phyloP scores from a whole-genome alignment of 2,329 filamentous ascomycete genomes.

The Arthrobotrys musiformis region DNA sequence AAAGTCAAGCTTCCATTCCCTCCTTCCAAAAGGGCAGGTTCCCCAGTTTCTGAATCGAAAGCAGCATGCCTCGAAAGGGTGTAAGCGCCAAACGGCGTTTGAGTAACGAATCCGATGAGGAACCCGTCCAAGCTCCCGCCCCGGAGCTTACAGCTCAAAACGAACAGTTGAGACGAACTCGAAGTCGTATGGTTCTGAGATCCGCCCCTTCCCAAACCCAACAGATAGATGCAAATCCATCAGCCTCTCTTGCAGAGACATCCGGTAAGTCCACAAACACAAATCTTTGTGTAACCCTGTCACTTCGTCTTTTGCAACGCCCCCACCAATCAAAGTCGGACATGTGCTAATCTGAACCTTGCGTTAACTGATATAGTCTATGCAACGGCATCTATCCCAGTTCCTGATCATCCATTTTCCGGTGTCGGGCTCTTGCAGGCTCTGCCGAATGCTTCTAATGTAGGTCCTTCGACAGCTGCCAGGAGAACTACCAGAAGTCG shows the following conservation, averaged over 20 bases:
- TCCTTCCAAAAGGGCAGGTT: neutral
- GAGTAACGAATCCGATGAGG: neutral
- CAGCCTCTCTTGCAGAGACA: constrained; percentile 14
- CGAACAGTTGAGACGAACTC: constrained; percentile 20
- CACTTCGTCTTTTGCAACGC: neutral
- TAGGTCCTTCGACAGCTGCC: neutral
- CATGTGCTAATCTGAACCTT: neutral
- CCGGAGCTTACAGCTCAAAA: constrained; percentile 1
- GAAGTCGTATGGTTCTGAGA: constrained; percentile 3
- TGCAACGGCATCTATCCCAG: neutral
- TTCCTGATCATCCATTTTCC: neutral
- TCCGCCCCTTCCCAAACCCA: neutral
- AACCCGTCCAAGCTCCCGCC: neutral
- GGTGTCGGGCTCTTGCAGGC: neutral
- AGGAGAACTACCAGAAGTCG: constrained; percentile 11
- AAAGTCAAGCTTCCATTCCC: neutral
- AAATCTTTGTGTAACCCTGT: neutral
- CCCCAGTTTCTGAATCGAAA: neutral
- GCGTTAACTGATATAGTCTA: neutral
- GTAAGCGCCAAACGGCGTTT: constrained; percentile 26
- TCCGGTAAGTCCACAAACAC: constrained; percentile 22
- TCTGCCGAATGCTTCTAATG: constrained; percentile 3
- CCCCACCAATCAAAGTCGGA: neutral
- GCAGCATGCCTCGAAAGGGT: constrained; percentile 39
- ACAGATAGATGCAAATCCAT: neutral